These are phyloP conservation scores for Sherardia arvensis DNA, from an alignment of 257 asterid species.

Conservation along the genomic window DNA sequence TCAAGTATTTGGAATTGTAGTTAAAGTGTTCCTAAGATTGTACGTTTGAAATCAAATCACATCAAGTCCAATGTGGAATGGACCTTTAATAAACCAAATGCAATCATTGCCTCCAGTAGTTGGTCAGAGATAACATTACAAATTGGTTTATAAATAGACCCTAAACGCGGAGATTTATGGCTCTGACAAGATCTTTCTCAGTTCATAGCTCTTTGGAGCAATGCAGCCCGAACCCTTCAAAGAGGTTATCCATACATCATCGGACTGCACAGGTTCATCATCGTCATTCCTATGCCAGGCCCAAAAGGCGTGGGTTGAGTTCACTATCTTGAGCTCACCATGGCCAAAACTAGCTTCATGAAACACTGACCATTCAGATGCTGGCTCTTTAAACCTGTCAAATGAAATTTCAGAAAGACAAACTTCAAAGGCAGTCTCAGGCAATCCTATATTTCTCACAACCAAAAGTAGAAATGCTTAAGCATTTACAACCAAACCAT, in stretches of 20 bases:
- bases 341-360: conserved; percentile 98
- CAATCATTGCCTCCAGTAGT: no score
- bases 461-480: background rate
- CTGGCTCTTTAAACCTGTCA: conserved; percentile 51
- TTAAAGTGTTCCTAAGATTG: no score
- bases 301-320: conserved; percentile 83
- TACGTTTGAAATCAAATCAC: no score
- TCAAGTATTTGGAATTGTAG: no score
- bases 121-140: no score
- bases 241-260: conserved; percentile 63
- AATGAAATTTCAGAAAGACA: no score
- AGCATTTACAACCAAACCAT: background rate
- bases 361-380: conserved; percentile 79
- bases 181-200: conserved; percentile 26
- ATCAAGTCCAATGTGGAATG: no score
- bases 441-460: no score
- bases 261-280: conserved; percentile 69
- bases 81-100: no score
- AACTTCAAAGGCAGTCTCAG: no score
- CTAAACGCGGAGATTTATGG: no score
- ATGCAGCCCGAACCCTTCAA: conserved; percentile 47
- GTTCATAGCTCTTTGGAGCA: conserved; percentile 18
- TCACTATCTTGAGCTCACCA: conserved; percentile 64
- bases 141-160: no score
- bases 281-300: conserved; percentile 93